These are phyloP conservation scores for Aspergillus neoniger DNA, from an alignment of 2,329 filamentous ascomycete genomes.

Conservation along the genomic window DNA sequence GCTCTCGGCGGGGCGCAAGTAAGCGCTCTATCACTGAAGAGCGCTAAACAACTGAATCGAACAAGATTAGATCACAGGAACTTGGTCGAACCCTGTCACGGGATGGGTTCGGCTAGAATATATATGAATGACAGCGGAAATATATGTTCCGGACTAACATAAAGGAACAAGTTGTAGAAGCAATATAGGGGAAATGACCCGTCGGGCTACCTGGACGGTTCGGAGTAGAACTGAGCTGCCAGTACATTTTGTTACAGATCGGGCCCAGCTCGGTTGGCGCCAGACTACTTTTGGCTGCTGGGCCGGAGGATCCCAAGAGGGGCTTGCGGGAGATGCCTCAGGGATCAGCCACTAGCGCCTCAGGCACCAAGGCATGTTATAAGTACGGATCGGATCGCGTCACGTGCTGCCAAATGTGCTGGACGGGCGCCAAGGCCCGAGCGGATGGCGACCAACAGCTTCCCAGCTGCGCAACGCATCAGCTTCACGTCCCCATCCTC, in stretches of 20 bases:
- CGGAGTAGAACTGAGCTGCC: not conserved
- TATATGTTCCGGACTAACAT: not conserved
- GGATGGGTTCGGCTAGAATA: not conserved
- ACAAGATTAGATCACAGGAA: not conserved
- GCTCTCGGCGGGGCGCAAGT: conserved; percentile 9
- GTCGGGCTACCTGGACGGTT: not conserved
- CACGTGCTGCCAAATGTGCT: conserved; percentile 9
- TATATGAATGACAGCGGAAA: not conserved
- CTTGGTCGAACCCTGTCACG: not conserved
- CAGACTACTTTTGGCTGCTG: no score
- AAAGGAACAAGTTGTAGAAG: not conserved
- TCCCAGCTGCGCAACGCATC: conserved; percentile 20
- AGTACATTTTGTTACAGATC: no score
- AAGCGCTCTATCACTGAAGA: conserved; percentile 6
- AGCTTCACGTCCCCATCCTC: conserved; percentile 20
- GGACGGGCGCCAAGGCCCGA: conserved; percentile 19
- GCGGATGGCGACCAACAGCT: conserved; percentile 23
- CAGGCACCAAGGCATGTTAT: conserved; percentile 13
- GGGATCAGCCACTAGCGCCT: conserved; percentile 6
- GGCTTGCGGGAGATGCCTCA: not conserved
- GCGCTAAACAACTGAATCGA: not conserved
- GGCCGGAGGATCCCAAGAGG: no score
- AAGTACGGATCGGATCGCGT: conserved; percentile 11
- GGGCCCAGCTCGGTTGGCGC: no score
- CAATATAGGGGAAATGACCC: not conserved